phyloP scores from a whole-genome alignment of 345 rosid species.

The Punica granatum region DNA sequence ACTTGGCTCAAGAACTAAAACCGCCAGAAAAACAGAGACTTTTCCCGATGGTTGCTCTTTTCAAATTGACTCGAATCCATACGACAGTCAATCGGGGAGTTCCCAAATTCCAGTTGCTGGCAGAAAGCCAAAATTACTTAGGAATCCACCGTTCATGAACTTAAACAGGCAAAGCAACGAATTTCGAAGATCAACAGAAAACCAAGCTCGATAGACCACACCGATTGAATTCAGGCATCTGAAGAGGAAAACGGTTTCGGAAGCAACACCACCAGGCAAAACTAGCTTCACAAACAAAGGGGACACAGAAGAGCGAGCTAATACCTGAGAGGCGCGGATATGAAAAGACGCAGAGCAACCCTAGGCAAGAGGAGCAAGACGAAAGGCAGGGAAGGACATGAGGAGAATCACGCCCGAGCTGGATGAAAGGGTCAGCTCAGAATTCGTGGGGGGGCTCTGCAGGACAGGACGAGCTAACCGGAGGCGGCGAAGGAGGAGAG shows the following conservation, averaged over 20 bases:
- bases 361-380: not conserved
- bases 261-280: not conserved
- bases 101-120: too few relatives aligned
- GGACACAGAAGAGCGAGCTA: not conserved
- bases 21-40: too few relatives aligned
- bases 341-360: not conserved
- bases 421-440: not conserved
- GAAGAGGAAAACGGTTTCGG: not conserved
- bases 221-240: not conserved
- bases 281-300: not conserved
- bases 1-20: not conserved
- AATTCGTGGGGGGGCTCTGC: not conserved
- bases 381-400: not conserved
- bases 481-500: not conserved
- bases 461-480: not conserved
- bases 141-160: not conserved
- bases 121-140: not conserved
- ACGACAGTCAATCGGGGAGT: not conserved
- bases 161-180: not conserved
- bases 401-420: not conserved
- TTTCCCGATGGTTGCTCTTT: not conserved
- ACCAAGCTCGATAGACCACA: not conserved
- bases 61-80: not conserved
- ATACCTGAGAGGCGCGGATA: not conserved
- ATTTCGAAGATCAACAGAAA: not conserved